A percentile compares a stretch with the other conserved stretches of the same genome.
Evolutionary conservation across 257 asterid species (phyloP).

Genomic region (Datura wrightii): DNA sequence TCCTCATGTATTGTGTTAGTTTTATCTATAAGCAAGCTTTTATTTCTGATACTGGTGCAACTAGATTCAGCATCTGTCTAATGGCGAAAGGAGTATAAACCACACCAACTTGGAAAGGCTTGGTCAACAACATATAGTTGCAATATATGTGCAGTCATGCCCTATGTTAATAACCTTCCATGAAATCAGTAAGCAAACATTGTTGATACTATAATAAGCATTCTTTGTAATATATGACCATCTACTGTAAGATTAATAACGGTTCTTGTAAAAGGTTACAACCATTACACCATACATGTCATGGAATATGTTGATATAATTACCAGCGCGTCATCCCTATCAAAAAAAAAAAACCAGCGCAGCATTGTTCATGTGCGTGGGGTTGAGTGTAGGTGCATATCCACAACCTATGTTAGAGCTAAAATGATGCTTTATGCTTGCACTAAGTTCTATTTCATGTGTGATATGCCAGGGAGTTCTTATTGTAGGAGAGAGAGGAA

Average conservation of each 20-base stretch:
- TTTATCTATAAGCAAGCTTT: neutral
- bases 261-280: constrained; percentile 9
- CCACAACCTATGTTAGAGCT: neutral
- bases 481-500: constrained; percentile 97
- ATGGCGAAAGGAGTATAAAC: neutral
- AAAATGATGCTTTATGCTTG: constrained; percentile 21
- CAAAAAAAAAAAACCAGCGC: neutral
- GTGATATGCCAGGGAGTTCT: constrained; percentile 81
- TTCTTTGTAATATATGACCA: constrained; percentile 5
- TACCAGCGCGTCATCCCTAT: neutral
- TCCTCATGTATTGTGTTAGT: neutral
- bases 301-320: neutral
- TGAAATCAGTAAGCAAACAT: neutral
- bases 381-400: neutral
- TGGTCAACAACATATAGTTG: neutral
- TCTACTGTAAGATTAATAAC: neutral
- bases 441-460: constrained; percentile 30
- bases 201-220: constrained; percentile 9
- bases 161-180: neutral
- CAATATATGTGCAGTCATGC: neutral
- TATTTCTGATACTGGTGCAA: constrained; percentile 19
- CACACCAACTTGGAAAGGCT: neutral
- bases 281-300: neutral
- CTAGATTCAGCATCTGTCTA: constrained; percentile 10
- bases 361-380: neutral